These are phyloP conservation scores for Fusarium beomiforme DNA, from an alignment of 2,329 filamentous ascomycete genomes.

Conservation along the genomic window DNA sequence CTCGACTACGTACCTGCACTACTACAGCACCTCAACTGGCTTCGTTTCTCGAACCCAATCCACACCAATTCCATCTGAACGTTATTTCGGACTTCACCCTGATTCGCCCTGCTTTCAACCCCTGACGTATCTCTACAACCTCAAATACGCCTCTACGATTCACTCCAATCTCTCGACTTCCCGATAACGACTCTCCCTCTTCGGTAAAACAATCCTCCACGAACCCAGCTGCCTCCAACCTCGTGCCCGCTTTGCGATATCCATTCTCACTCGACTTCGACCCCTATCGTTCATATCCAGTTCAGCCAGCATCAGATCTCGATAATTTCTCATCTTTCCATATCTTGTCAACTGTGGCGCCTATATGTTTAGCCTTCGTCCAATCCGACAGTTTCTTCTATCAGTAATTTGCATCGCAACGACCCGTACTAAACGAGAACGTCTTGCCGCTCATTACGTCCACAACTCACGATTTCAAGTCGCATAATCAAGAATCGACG, in stretches of 20 bases:
- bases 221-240: constrained; percentile 2
- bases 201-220: background rate
- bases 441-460: background rate
- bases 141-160: background rate
- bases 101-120: background rate
- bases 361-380: background rate
- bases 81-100: constrained; percentile 24
- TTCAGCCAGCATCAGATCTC: background rate
- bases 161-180: background rate
- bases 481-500: background rate
- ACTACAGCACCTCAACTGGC: constrained; percentile 1
- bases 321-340: background rate
- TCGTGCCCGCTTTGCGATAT: constrained; percentile 28
- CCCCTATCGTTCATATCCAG: constrained; percentile 19
- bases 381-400: background rate
- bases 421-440: background rate
- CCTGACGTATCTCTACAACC: background rate
- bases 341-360: background rate
- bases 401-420: constrained; percentile 5
- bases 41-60: constrained; percentile 31
- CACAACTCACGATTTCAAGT: background rate
- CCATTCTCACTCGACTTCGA: constrained; percentile 4
- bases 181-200: background rate
- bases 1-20: constrained; percentile 2
- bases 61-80: constrained; percentile 16